Evolutionary conservation across 2,329 filamentous ascomycete genomes (phyloP), one percentile per base, ranked within the genome.

Genomic region (Venturia effusa): DNA sequence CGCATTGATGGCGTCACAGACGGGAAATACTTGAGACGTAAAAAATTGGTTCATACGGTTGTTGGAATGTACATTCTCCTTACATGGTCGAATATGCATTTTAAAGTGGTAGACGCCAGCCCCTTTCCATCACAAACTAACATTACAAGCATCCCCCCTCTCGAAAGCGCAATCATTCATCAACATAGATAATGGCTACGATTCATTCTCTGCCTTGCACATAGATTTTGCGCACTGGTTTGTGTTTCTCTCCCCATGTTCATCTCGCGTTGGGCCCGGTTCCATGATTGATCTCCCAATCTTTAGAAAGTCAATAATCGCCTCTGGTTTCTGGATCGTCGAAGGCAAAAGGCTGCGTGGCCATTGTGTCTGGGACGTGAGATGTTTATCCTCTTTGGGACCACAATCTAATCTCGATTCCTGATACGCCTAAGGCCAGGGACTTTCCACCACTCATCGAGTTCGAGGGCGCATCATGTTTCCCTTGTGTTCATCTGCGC

Each of bases 191-290:
- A n/a, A n/a, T n/a, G n/a, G n/a, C n/a, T n/a, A 73, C 70, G 55
- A 76, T 73, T 13, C 69, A n/a, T n/a, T n/a, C n/a, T n/a, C n/a
- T n/a, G n/a, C n/a, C n/a, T n/a, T n/a, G 69, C 10, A 66, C 6
- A 66, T 75, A 73, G 43, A 75, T 72, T 48, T 71, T 71, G 13
- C 69, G 67, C n/a, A 71, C 67, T 15, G 71, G 54, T 37, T 64
- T 66, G 62, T 71, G 60, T 67, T 63, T 48, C 43, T 63, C 61
- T 40, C 37, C 61, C 45, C 51, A 55, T 4, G 45, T 63, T 48
- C 61, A 63, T 32, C 45, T 37, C 19, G 48, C 27, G 27, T 24
- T 30, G 19, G 48, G 61, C 41, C 59, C 61, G 43, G 59, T 59
- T 39, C 48, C 30, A 43, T 63, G 61, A 15, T 30, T 30, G 32